Evolutionary conservation across 208 protist genomes (phyloP), one percentile per base, ranked within the genome.

Genomic region (Jaenimonas drosophilae): DNA sequence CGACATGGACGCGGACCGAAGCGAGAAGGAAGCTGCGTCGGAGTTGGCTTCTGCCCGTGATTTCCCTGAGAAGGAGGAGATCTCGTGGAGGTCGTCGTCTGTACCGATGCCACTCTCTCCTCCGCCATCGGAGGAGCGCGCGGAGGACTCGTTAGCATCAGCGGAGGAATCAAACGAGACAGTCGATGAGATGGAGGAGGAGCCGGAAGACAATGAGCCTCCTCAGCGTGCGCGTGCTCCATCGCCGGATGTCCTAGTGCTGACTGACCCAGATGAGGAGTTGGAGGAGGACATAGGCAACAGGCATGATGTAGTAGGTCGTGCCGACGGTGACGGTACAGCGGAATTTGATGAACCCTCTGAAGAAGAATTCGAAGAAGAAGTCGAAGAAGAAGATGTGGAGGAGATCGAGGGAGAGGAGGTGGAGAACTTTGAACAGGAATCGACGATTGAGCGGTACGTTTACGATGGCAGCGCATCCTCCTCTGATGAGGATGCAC

Each of bases 351-450:
- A 34, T n/a, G 42, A 48, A 48, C 7, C 5, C 26, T 7, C 21
- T 48, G 42, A 50, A 14, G 45, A 33, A 17, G 45, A 50, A 5
- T 50, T 39, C 28, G 45, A 50, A 20, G 45, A 33, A 11, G 21
- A 26, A 14, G 45, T 7, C 16, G 45, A 50, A 9, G 9, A 5
- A 24, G 23, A 4, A 34, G 30, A 19, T 7, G 23, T 26, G 29
- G 46, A 40, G 23, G 46, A 41, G 30, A 17, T 7, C 11, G 24
- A 32, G 24, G 42, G 23, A 48, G 16, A 32, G 26, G 21, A 48
- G 42, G 24, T 9, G 23, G 6, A 6, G 42, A 12, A 34, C 7
- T 9, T 9, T 17, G 24, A 6, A 9, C 20, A 31, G 21, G 16
- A 32, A 48, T 16, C 9, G 21, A 34, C 7, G 12, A 12, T 9